Base-by-base conservation (phyloP, 2,329 filamentous ascomycete genomes). In the Pseudogymnoascus sp. region DNA sequence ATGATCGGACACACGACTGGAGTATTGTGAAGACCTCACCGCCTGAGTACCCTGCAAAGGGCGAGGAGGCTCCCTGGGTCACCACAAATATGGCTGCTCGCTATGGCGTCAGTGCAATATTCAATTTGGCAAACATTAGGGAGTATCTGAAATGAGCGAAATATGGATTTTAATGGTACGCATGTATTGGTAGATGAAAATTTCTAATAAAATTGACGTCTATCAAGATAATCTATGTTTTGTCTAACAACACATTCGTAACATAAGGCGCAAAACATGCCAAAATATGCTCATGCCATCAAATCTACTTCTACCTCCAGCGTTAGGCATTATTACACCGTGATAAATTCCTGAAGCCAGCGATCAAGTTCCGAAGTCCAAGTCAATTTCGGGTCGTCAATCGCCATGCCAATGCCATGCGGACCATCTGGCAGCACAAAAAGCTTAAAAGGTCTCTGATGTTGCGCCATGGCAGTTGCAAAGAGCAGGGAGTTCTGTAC, bases 401-500 rank as follows among this genome's bases (percentile, higher is more conserved):
- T 56, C 2, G 68, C 71, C 12, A 73, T 60, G 1, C 69, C 70
- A 5, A 71, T 21, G 3, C 72, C 72, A 33, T 73, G 72, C 7
- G 66, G 66, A 2, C 71, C 72, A 25, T 70, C 67, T 0, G 72
- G 71, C 10, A 71, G 63, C n/a, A 73, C 60, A n/a, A 72, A 62
- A 6, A 71, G 40, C 59, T 69, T 61, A 38, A 70, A 70, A 3
- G 69, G 66, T 14, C 70, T 59, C 7, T 62, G 40, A 42, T 70
- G 40, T 1, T 59, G 59, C 1, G 68, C 67, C 69, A 74, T 66
- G 10, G 70, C 69, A 14, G 66, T 59, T 5, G 68, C 66, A 33
- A 73, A 73, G 2, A 67, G 61, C 23, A 74, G 65, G 2, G 69
- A 28, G 59, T 73, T 74, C 60, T 70, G 64, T 1, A 73, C 69